Evolutionary conservation across 2,329 filamentous ascomycete genomes (phyloP).

Genomic region (Paecilomyces sp.): DNA sequence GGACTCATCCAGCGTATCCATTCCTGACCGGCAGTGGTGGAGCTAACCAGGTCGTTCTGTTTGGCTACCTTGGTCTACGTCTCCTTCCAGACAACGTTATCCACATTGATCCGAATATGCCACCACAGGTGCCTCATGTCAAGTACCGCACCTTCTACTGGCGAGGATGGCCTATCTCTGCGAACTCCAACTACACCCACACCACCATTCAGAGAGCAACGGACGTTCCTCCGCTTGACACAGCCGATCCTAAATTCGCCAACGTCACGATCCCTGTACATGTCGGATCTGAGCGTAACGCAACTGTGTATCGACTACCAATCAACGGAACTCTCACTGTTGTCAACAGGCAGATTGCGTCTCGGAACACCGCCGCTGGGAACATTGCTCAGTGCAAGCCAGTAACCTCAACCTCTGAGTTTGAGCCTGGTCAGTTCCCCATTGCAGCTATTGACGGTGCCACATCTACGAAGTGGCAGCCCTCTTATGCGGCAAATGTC

Average conservation of each 20-base stretch:
- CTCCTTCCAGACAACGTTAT: conserved; percentile 52
- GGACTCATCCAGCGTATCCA: conserved; percentile 61
- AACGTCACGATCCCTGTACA: conserved; percentile 52
- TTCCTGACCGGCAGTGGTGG: conserved; percentile 67
- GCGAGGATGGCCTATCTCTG: conserved; percentile 57
- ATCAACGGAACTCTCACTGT: conserved; percentile 47
- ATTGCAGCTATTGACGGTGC: conserved; percentile 61
- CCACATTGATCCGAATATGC: conserved; percentile 57
- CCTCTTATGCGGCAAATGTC: conserved; percentile 41
- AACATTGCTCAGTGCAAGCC: conserved; percentile 62
- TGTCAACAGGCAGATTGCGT: conserved; percentile 51
- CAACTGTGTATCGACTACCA: conserved; percentile 39
- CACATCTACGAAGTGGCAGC: conserved; percentile 61
- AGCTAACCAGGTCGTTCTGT: conserved; percentile 59
- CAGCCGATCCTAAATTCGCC: conserved; percentile 49
- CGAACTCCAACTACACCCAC: conserved; percentile 56
- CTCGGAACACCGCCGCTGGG: conserved; percentile 46
- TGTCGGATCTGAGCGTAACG: conserved; percentile 41
- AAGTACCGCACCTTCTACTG: conserved; percentile 60
- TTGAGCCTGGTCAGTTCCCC: conserved; percentile 61
- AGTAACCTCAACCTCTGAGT: conserved; percentile 40
- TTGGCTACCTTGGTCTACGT: conserved; percentile 60
- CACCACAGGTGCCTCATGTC: conserved; percentile 56
- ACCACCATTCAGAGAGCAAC: conserved; percentile 53
- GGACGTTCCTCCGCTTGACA: conserved; percentile 37